Evolutionary conservation across 2,329 filamentous ascomycete species (phyloP).

Genomic region (Lachnellula occidentalis): DNA sequence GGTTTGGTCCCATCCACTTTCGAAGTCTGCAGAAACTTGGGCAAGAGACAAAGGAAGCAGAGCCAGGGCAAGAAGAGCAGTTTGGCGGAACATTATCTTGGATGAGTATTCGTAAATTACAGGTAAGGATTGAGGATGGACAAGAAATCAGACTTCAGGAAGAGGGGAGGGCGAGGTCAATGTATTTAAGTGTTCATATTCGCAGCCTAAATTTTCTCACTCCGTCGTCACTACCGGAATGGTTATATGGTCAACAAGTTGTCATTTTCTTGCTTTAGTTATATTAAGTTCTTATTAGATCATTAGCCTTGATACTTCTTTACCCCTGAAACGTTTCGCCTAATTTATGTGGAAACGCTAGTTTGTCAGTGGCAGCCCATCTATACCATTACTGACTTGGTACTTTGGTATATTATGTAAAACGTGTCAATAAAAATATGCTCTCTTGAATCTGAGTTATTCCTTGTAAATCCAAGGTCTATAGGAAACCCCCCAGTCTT

Average conservation of each 20-base stretch:
- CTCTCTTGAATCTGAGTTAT: neutral
- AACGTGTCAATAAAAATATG: no score
- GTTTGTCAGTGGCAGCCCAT: no score
- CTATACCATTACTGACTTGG: no score
- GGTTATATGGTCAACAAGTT: constrained; percentile 6
- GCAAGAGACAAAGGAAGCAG: constrained; percentile 43
- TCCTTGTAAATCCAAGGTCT: neutral
- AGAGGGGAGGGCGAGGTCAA: constrained; percentile 10
- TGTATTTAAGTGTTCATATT: constrained; percentile 27
- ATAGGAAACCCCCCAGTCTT: no score
- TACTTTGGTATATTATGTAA: no score
- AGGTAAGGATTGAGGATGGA: constrained; percentile 4
- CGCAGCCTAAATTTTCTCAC: constrained; percentile 20
- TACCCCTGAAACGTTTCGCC: no score
- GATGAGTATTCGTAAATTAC: constrained; percentile 8
- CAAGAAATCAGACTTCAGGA: constrained; percentile 6
- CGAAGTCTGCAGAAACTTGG: constrained; percentile 52
- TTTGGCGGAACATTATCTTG: constrained; percentile 38
- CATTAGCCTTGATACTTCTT: neutral
- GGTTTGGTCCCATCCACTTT: constrained; percentile 51
- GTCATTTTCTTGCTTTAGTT: constrained; percentile 9
- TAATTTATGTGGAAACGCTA: no score
- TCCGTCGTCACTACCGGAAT: constrained; percentile 17
- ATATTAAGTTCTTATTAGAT: constrained; percentile 17
- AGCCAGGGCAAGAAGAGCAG: constrained; percentile 41